Base-by-base conservation (phyloP, 1,284 basidiomycete genomes). In the Exobasidium cylindrosporum region DNA sequence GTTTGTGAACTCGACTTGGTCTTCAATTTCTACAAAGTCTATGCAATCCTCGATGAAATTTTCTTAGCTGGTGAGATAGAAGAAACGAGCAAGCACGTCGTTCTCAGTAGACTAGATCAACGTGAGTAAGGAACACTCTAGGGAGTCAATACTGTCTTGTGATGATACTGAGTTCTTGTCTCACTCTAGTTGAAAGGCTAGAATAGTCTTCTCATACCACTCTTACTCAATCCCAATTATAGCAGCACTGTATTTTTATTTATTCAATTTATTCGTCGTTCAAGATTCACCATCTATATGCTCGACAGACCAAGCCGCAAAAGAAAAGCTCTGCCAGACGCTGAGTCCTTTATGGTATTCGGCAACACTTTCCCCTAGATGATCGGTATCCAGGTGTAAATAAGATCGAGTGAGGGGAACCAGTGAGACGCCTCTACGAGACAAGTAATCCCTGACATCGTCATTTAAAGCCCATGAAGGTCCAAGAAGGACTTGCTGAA, bases 11-110 rank as follows among this genome's bases (percentile, higher is more conserved):
- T 97, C 21, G 86, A 98, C 77, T 85, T 98, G 1, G 95, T 98
- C 1, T 98, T 97, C 84, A 97, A 97, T 77, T 98, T 98, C 81
- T 97, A 97, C 83, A 97, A 97, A 84, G 92, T 95, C 6, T 97
- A 97, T 73, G 92, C 96, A 1, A 97, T 98, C 60, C 84, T 98
- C 61, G 96, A 98, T 80, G 95, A 98, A 78, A 91, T 97, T 52
- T 97, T 98, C 83, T 84, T 98, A n/a, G 95, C 95, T 1, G 96
- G 96, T 13, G 95, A 97, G 82, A 91, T 98, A 53, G 92, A 97
- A 82, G 96, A 98, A 82, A 97, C 95, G 24, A 92, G 89, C 80
- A 97, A 97, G 80, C 90, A 92, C 57, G 94, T 97, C 21, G 92
- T 98, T 0, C 82, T 98, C 35, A 86, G 89, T 46, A 86, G 94